A percentile compares a stretch with the other conserved stretches of the same genome.
Evolutionary conservation across 2,329 filamentous ascomycete species (phyloP).

Genomic region (Rhynchosporium agropyri): DNA sequence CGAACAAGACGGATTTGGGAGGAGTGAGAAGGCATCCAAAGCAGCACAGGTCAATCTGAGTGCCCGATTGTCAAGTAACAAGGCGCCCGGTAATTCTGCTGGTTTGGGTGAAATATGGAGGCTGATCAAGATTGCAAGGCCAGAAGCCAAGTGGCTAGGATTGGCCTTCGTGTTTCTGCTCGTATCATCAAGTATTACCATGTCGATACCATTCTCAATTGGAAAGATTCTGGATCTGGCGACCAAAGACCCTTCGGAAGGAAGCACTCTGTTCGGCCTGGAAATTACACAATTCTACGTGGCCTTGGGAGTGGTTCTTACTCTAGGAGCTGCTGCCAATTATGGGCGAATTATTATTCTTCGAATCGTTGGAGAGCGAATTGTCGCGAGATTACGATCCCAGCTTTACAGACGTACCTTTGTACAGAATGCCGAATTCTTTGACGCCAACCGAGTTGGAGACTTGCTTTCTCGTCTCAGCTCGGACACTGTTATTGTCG

Average conservation of each 20-base stretch:
- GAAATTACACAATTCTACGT: conserved; percentile 87
- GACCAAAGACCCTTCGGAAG: conserved; percentile 70
- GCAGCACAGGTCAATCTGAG: conserved; percentile 88
- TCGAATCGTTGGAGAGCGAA: conserved; percentile 90
- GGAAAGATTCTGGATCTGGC: conserved; percentile 93
- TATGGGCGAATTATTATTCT: conserved; percentile 93
- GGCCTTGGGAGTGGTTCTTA: conserved; percentile 74
- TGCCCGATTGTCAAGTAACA: conserved; percentile 84
- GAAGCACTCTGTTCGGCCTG: conserved; percentile 76
- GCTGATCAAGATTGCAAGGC: conserved; percentile 83
- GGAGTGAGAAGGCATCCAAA: conserved; percentile 81
- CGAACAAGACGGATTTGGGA: conserved; percentile 63
- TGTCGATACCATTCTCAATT: conserved; percentile 96
- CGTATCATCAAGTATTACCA: conserved; percentile 88
- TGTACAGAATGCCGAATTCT: conserved; percentile 98
- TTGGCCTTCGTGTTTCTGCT: conserved; percentile 84
- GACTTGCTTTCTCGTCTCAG: conserved; percentile 94
- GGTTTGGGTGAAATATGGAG: conserved; percentile 80
- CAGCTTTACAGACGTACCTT: conserved; percentile 91
- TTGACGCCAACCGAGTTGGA: conserved; percentile 95
- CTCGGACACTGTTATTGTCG: conserved; percentile 96
- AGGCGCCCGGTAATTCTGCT: conserved; percentile 54
- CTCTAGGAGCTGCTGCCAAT: conserved; percentile 84
- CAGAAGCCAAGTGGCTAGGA: conserved; percentile 76
- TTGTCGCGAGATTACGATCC: conserved; percentile 86